A percentile compares a stretch with the other conserved stretches of the same genome.
Conservation (phyloP, 371 early-diverging fungal genomes). For the Mortierella sp. region DNA sequence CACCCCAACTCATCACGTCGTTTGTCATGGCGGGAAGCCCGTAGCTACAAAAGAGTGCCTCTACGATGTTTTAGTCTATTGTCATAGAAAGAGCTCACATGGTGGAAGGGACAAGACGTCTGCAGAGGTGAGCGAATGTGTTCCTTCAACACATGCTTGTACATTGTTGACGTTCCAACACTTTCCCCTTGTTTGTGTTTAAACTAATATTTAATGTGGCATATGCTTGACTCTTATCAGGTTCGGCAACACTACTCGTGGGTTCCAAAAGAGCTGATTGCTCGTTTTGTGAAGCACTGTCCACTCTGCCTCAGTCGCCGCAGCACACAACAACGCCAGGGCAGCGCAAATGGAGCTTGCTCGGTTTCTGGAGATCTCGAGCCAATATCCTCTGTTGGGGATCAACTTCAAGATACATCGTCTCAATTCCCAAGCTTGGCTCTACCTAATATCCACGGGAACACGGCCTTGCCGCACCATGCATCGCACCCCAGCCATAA, state of each 20-base stretch:
- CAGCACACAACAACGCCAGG: conserved; percentile 20
- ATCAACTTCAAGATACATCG: neutral
- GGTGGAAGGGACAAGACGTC: conserved; percentile 76
- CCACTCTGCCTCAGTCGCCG: conserved; percentile 62
- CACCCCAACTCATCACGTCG: conserved; percentile 52
- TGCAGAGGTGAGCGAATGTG: conserved; percentile 61
- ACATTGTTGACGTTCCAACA: neutral
- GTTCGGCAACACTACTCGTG: conserved; percentile 69
- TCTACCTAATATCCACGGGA: neutral
- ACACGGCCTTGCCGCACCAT: neutral
- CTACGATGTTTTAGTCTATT: conserved; percentile 65
- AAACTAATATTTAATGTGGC: neutral
- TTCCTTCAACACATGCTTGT: neutral
- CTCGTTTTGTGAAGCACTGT: conserved; percentile 70
- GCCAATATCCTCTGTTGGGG: neutral
- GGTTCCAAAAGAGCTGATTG: conserved; percentile 73
- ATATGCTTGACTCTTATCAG: conserved; percentile 23
- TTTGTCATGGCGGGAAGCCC: conserved; percentile 70
- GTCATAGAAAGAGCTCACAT: conserved; percentile 73
- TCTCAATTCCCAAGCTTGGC: neutral
- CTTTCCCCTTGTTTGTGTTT: neutral
- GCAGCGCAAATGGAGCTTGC: neutral
- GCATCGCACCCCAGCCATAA: neutral
- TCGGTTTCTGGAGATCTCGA: neutral
- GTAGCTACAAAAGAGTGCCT: conserved; percentile 73